Evolutionary conservation across 2,329 filamentous ascomycete genomes (phyloP).

Genomic region (Fusarium armeniacum): DNA sequence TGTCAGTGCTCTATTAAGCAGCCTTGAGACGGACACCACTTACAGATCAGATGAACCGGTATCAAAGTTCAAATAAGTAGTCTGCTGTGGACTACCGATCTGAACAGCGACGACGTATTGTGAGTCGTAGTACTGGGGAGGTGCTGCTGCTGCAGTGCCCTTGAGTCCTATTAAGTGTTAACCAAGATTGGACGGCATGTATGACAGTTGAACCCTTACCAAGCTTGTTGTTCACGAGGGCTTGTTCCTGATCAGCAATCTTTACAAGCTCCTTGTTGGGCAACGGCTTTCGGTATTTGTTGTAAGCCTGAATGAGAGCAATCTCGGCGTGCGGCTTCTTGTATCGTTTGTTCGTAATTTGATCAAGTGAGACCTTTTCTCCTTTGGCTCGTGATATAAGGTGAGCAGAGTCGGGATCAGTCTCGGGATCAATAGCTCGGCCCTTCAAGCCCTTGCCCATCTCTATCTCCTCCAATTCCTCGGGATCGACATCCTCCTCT

Average conservation of each 20-base stretch:
- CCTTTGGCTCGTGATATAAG: conserved; percentile 19
- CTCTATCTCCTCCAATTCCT: conserved; percentile 16
- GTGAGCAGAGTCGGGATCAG: conserved; percentile 19
- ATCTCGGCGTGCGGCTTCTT: conserved; percentile 52
- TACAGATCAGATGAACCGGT: conserved; percentile 69
- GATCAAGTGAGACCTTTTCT: conserved; percentile 50
- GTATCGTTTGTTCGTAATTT: conserved; percentile 55
- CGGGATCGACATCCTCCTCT: not conserved
- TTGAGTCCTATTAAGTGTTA: conserved; percentile 20
- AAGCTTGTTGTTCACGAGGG: conserved; percentile 47
- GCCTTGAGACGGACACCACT: conserved; percentile 16
- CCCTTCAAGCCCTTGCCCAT: conserved; percentile 9
- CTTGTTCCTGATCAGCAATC: conserved; percentile 38
- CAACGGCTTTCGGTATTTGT: conserved; percentile 56
- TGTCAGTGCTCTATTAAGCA: not conserved
- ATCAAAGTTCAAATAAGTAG: conserved; percentile 77
- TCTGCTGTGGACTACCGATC: conserved; percentile 70
- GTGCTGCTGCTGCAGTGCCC: conserved; percentile 48
- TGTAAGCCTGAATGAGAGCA: conserved; percentile 52
- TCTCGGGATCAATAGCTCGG: conserved; percentile 11
- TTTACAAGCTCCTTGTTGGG: conserved; percentile 47
- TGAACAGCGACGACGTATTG: conserved; percentile 73
- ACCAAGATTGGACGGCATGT: not conserved
- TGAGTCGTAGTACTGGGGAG: conserved; percentile 60
- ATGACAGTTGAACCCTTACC: conserved; percentile 14